A percentile compares a stretch with the other conserved stretches of the same genome.
Evolutionary conservation across 805 yeast species (phyloP).

Genomic region (Cyberlindnera lachancei): DNA sequence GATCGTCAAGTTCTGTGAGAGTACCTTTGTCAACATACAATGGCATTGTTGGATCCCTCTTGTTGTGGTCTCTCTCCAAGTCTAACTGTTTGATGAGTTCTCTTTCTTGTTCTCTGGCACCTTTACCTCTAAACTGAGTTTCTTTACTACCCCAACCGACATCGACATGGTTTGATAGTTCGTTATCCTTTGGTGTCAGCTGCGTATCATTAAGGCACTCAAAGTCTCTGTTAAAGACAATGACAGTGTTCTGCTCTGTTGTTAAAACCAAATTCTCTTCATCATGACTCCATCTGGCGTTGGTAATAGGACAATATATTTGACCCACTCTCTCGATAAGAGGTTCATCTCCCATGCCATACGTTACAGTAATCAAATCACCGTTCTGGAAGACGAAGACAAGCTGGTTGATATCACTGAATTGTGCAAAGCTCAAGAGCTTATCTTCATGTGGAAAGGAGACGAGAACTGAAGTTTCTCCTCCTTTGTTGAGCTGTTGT

Average conservation of each 20-base stretch:
- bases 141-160: constrained; percentile 99
- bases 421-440: constrained; percentile 54
- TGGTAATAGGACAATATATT: constrained; percentile 64
- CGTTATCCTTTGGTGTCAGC: constrained; percentile 55
- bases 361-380: constrained; percentile 61
- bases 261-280: constrained; percentile 76
- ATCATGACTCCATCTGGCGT: constrained; percentile 85
- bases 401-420: constrained; percentile 59
- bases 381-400: constrained; percentile 68
- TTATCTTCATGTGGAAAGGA: constrained; percentile 44
- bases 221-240: constrained; percentile 65
- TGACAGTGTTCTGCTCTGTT: constrained; percentile 51
- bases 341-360: constrained; percentile 41
- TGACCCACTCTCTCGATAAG: constrained; percentile 72
- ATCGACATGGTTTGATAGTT: constrained; percentile 72
- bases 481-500: constrained; percentile 66
- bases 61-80: constrained; percentile 52
- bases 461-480: constrained; percentile 50
- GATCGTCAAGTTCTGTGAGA: constrained; percentile 46
- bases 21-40: constrained; percentile 64
- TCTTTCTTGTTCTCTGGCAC: constrained; percentile 74
- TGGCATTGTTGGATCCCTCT: constrained; percentile 87
- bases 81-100: constrained; percentile 49
- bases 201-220: constrained; percentile 69
- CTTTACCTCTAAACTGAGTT: constrained; percentile 93